Conservation (phyloP, 192 early-diverging fungal genomes). For the Coemansia sp. region DNA sequence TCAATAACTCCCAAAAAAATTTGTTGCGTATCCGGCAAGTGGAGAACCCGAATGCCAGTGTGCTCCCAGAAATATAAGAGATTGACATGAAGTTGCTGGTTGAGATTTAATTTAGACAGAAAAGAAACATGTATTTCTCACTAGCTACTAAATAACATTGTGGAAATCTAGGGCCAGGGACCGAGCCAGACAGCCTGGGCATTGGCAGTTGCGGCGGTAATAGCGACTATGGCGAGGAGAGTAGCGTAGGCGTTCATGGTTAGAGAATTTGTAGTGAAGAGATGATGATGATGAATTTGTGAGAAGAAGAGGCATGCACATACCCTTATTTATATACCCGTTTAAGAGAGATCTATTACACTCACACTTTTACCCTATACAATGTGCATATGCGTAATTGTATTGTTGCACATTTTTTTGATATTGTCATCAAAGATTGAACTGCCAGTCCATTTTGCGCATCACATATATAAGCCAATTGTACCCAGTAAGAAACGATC, state of each 20-base stretch:
- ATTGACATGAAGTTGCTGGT: too few species aligned
- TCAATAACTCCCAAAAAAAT: neutral
- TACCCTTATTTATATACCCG: neutral
- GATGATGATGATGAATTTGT: constrained; percentile 1
- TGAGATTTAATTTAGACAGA: neutral
- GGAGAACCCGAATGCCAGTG: neutral
- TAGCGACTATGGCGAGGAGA: constrained; percentile 18
- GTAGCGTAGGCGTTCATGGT: constrained; percentile 20
- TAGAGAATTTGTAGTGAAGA: neutral
- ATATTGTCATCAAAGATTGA: neutral
- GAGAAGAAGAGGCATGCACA: neutral
- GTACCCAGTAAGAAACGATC: neutral
- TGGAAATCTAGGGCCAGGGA: constrained; percentile 10
- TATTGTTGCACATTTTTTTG: neutral
- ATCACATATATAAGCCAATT: neutral
- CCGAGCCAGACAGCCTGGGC: constrained; percentile 22
- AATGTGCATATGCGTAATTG: neutral
- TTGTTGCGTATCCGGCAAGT: neutral
- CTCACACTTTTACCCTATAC: too few species aligned
- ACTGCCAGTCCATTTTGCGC: neutral
- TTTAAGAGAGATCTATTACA: too few species aligned
- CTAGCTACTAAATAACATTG: too few species aligned
- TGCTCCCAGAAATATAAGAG: neutral
- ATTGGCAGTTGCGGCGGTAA: constrained; percentile 15
- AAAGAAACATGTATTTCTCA: neutral